Evolutionary conservation across 768 basidiomycete species (phyloP), one percentile per base, ranked within the genome.

Genomic region (Favolaschia claudopus): DNA sequence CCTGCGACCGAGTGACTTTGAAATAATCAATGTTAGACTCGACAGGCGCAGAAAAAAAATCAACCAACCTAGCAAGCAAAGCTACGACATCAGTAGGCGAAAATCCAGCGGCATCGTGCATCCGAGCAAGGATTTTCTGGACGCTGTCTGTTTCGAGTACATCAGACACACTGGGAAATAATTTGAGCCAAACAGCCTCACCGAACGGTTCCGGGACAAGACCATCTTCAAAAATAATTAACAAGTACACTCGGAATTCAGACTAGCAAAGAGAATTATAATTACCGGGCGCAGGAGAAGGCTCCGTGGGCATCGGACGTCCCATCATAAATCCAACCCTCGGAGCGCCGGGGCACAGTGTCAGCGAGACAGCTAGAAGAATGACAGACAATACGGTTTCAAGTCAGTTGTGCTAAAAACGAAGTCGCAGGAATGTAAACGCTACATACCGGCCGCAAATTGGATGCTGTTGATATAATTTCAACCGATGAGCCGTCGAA

Each of bases 301-400:
- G 33, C 32, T 34, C 42, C 3, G 36, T 60, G 4, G 72, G 64
- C 15, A 62, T 43, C 27, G 68, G 63, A 20, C 73, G 68, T 15
- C 74, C 74, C 50, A 72, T 38, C 42, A 74, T 67, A 60, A 74
- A 74, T 28, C 58, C 42, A 5, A 72, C 64, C 1, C 49, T 65
- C 33, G 70, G 69, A 56, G 69, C 70, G 49, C 74, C 75, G 12
- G 71, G 71, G 57, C 74, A 75, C 59, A 70, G 68, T 29, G 46
- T 60, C 19, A 71, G 52, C 27, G 64, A 67, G 33, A 74, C 68
- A 8, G 70, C n/a, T n/a, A n/a, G n/a, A n/a, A n/a, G n/a, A n/a
- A n/a, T n/a, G n/a, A n/a, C n/a, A n/a, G n/a, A n/a, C n/a, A n/a
- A n/a, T n/a, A n/a, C n/a, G n/a, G n/a, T n/a, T n/a, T n/a, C n/a